Evolutionary conservation across 2,329 filamentous ascomycete genomes (phyloP), one percentile per base, ranked within the genome.

Genomic region (Diaporthe capsici): DNA sequence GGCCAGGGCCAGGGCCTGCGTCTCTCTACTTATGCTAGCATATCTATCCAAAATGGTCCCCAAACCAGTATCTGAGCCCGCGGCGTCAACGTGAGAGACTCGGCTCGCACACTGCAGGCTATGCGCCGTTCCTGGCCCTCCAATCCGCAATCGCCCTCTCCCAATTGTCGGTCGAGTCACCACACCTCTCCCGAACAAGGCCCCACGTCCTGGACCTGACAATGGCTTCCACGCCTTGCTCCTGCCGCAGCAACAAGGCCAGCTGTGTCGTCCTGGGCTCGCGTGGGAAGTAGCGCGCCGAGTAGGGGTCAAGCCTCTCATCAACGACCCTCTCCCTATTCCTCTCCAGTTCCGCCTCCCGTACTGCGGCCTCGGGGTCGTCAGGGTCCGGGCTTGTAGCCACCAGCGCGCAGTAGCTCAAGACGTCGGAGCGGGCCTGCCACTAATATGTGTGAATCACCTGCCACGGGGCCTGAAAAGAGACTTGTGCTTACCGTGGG

Each of bases 301-400:
- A 96, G 82, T 99, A 99, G 2, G 97, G 97, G 86, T 99, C 97
- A 75, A 98, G 83, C 74, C 97, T 88, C 85, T 98, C 97, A 82
- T 98, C 91, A 6, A 98, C 92, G 0, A 96, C 88, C 71, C 92
- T 88, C 81, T 96, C 93, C 65, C 92, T 88, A 77, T 94, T 92
- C 79, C 88, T 91, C 75, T 92, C 90, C 72, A 91, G 91, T 84
- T 98, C 94, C 0, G 92, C 88, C 80, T 95, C 90, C 73, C 94
- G 88, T 25, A 94, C 80, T 0, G 94, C 86, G 37, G 92, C 88
- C 74, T 96, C 94, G 1, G 96, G 96, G 80, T 98, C 96, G 76
- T 96, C 90, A 0, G 95, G 95, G 80, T 98, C 95, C 0, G 95
- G 94, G 76, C 92, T 94, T 15, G 95, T 95, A 4, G 96, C 96